A percentile compares a stretch with the other conserved stretches of the same genome.
phyloP scores from a whole-genome alignment of 306 rosid genomes.

The Delonix regia region DNA sequence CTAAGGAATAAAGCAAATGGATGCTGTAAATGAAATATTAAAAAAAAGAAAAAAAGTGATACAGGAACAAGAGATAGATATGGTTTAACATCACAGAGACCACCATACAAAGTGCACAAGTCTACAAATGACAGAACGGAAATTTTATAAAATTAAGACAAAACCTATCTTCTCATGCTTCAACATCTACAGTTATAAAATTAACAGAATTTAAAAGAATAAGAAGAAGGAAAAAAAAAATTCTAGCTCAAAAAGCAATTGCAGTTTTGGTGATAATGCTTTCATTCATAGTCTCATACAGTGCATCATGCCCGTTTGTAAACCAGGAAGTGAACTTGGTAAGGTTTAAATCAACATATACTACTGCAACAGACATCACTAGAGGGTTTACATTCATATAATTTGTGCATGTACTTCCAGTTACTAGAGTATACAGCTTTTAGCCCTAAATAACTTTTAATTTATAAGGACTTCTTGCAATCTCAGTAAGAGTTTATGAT shows the following conservation, averaged over 20 bases:
- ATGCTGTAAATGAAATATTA: neutral
- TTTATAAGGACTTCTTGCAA: slow-evolving; percentile 1
- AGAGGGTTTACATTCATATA: neutral
- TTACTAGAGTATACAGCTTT: slow-evolving; percentile 15
- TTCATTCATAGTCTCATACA: slow-evolving; percentile 26
- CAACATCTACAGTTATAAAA: slow-evolving; percentile 24
- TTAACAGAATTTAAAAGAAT: neutral
- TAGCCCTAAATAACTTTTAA: neutral
- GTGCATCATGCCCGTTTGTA: slow-evolving; percentile 9
- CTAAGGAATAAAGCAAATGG: slow-evolving; percentile 10
- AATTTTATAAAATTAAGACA: slow-evolving; percentile 14
- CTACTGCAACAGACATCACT: slow-evolving; percentile 16
- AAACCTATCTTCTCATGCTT: slow-evolving; percentile 17
- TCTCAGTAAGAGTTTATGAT: slow-evolving; percentile 5
- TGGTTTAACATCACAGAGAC: neutral
- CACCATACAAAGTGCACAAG: slow-evolving; percentile 1
- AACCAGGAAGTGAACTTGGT: slow-evolving; percentile 14
- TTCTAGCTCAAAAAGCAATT: neutral
- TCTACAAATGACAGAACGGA: slow-evolving; percentile 11
- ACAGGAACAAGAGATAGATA: neutral
- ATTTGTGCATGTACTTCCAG: neutral
- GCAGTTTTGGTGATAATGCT: slow-evolving; percentile 11
- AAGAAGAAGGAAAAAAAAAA: neutral
- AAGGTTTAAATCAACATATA: slow-evolving; percentile 9
- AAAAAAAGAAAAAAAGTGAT: slow-evolving; percentile 9